Conservation (phyloP, 176 grass and related monocot species). For the Microstegium vimineum region DNA sequence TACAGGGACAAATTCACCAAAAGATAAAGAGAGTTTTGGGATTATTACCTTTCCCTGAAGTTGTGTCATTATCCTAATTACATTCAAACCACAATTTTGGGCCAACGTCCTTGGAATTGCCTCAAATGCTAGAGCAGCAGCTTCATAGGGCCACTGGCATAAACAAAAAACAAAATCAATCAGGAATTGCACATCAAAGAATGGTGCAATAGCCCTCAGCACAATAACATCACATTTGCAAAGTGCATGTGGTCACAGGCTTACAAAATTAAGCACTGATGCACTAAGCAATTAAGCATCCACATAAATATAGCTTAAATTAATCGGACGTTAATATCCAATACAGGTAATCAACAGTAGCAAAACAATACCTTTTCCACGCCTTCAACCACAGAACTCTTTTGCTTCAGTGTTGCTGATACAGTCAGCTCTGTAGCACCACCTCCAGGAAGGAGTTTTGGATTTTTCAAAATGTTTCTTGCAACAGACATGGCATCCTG, state of each 20-base stretch:
- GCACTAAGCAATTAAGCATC: background rate
- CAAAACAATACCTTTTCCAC: slow-evolving; percentile 76
- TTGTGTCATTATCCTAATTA: slow-evolving; percentile 95
- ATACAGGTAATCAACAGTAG: background rate
- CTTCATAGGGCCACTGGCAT: slow-evolving; percentile 96
- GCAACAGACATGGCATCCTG: slow-evolving; percentile 96
- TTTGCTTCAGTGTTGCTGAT: slow-evolving; percentile 86
- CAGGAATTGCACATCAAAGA: background rate
- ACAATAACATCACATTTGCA: background rate
- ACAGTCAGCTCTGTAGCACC: slow-evolving; percentile 95
- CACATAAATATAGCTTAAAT: background rate
- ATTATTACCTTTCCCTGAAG: slow-evolving; percentile 87
- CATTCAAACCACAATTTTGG: slow-evolving; percentile 95
- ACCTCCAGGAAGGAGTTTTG: slow-evolving; percentile 93
- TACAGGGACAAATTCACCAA: background rate
- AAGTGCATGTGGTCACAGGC: background rate
- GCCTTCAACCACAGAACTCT: slow-evolving; percentile 92
- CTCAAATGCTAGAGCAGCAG: slow-evolving; percentile 95
- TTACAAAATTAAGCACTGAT: background rate
- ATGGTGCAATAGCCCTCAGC: background rate
- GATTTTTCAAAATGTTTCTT: slow-evolving; percentile 93
- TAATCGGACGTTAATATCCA: background rate
- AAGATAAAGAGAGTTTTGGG: background rate
- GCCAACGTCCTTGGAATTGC: slow-evolving; percentile 93
- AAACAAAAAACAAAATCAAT: slow-evolving; percentile 39